Evolutionary conservation across 768 basidiomycete genomes (phyloP).

Genomic region (Trametes cingulata): DNA sequence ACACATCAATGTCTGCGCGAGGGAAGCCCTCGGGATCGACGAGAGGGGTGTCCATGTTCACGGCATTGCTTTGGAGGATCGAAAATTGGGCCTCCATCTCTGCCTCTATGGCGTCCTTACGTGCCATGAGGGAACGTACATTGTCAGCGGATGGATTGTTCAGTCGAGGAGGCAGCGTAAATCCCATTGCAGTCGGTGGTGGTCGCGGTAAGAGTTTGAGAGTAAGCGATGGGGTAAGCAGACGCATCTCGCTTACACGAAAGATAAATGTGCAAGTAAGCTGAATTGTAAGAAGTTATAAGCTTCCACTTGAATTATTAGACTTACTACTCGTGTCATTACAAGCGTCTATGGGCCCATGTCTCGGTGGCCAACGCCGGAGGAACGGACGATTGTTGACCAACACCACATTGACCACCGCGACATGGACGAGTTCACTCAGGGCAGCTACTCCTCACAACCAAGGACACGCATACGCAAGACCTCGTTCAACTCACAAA

Average conservation of each 20-base stretch:
- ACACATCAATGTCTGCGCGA: constrained; percentile 82
- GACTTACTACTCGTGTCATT: too few species aligned
- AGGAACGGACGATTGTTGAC: background rate
- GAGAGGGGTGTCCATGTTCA: constrained; percentile 70
- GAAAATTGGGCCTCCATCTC: constrained; percentile 64
- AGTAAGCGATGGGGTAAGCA: background rate
- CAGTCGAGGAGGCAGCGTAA: constrained; percentile 45
- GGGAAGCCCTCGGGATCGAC: constrained; percentile 91
- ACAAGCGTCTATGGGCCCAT: too few species aligned
- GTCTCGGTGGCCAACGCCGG: background rate
- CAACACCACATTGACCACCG: background rate
- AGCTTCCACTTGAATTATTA: too few species aligned
- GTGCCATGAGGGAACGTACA: constrained; percentile 63
- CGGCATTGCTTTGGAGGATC: constrained; percentile 63
- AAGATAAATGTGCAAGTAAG: background rate
- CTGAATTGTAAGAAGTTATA: too few species aligned
- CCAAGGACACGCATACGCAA: background rate
- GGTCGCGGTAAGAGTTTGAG: background rate
- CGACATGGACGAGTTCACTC: constrained; percentile 20
- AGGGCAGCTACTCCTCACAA: constrained; percentile 14
- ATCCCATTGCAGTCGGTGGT: constrained; percentile 41
- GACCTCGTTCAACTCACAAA: constrained; percentile 21
- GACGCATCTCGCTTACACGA: background rate
- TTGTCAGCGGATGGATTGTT: constrained; percentile 48
- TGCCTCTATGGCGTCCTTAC: constrained; percentile 71